Conservation (phyloP, 768 basidiomycete genomes). For the Lactarius vividus region DNA sequence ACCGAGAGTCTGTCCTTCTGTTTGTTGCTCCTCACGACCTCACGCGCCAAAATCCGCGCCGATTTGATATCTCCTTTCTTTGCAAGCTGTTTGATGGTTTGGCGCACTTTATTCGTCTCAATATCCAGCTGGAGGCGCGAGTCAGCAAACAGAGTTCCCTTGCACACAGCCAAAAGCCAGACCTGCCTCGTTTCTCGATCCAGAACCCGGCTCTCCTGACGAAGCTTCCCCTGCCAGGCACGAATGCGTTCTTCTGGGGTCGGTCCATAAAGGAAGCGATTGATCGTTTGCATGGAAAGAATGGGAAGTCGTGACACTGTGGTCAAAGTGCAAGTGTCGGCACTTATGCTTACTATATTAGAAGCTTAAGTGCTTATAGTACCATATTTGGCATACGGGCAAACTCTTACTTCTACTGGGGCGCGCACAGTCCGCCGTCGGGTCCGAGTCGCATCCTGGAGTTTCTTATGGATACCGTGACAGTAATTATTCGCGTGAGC, state of each 20-base stretch:
- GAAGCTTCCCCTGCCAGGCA: conserved; percentile 87
- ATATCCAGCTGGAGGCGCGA: conserved; percentile 60
- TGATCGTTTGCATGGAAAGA: conserved; percentile 73
- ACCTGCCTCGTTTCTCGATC: conserved; percentile 98
- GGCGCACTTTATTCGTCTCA: conserved; percentile 75
- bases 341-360: not conserved
- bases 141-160: conserved; percentile 22
- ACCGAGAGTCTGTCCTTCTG: conserved; percentile 91
- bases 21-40: conserved; percentile 92
- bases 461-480: not conserved
- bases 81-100: conserved; percentile 85
- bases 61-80: conserved; percentile 89
- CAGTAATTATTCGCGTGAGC: not conserved
- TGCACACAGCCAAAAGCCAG: conserved; percentile 35
- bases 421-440: not conserved
- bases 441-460: not conserved
- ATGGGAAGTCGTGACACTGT: not conserved
- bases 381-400: not conserved
- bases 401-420: not conserved
- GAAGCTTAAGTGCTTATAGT: not conserved
- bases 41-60: conserved; percentile 86
- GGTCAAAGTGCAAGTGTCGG: not conserved
- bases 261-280: conserved; percentile 93
- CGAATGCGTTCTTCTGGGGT: conserved; percentile 93
- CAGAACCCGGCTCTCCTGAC: conserved; percentile 73